Conservation (phyloP, 1,284 basidiomycete genomes). For the Ustilago trichophora region DNA sequence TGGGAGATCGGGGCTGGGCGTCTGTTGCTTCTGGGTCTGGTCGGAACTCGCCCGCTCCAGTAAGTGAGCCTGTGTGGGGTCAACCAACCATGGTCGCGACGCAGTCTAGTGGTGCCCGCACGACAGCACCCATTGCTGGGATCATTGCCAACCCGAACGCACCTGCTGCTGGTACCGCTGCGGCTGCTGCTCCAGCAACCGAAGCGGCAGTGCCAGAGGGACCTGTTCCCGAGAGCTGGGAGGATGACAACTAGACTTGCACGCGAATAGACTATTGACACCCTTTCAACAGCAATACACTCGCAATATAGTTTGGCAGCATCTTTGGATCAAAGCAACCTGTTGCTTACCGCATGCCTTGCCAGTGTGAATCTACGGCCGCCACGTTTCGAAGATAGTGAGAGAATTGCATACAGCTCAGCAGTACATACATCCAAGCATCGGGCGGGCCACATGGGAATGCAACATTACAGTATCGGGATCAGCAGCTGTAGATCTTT, state of each 20-base stretch:
- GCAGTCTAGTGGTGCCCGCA: constrained; percentile 7
- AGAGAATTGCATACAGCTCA: too few relatives aligned
- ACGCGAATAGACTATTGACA: too few relatives aligned
- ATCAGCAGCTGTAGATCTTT: too few relatives aligned
- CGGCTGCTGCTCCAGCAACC: not conserved
- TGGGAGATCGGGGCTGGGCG: constrained; percentile 39
- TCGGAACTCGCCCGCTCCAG: constrained; percentile 30
- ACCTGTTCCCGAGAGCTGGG: constrained; percentile 41
- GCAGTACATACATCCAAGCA: too few relatives aligned
- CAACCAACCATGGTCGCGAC: constrained; percentile 22
- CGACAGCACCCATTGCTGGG: constrained; percentile 20
- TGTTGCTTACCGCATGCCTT: too few relatives aligned
- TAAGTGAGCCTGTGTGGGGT: constrained; percentile 23
- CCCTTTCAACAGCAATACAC: too few relatives aligned
- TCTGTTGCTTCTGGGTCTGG: constrained; percentile 43
- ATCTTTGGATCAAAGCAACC: too few relatives aligned
- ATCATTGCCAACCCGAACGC: constrained; percentile 43
- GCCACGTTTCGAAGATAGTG: too few relatives aligned
- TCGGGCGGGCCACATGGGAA: too few relatives aligned
- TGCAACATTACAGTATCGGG: too few relatives aligned
- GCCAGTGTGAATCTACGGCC: too few relatives aligned
- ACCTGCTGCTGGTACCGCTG: not conserved
- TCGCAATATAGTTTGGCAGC: too few relatives aligned
- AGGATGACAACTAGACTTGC: constrained; percentile 26
- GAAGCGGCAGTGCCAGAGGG: constrained; percentile 1